Base-by-base conservation (phyloP, 441 rosid species). In the Melianthus villosus region DNA sequence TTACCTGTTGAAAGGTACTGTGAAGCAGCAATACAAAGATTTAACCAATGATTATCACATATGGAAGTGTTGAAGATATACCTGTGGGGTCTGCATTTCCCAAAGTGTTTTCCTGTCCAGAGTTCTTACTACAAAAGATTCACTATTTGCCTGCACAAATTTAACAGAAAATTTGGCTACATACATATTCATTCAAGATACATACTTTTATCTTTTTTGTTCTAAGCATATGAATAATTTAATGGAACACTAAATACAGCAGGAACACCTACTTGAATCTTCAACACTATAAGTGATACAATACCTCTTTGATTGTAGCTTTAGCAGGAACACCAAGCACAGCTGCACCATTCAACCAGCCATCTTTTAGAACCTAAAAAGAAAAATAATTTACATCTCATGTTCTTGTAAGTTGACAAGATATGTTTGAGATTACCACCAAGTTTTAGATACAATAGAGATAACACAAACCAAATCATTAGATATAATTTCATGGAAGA, bases 51-150 rank as follows among this genome's bases (percentile, higher is more conserved):
- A 26, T 2, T 11, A 10, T 30, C 15, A 30, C 10, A 30, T 30
- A 16, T 30, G 6, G 3, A 3, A 9, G 0, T 28, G 9, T n/a
- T 9, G 32, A 9, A 28, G 3, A 16, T 25, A 15, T 58, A 82
- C 97, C 93, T 87, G 94, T 32, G 93, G 97, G 25, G 97, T 82
- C 57, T 87, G 97, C 93, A 87, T 87, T 53, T 87, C 94, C 97
- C 94, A 82, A 34, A 82, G 86, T 7, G 80, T 87, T 61, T 70
- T 87, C 13, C 94, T 71, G 54, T 86, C 89, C 18, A 86, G 74
- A 40, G 97, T 86, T 69, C 51, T 75, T 36, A 73, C 85, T 15
- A 86, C 93, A 38, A 79, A 79, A 9, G 81, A 75, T 42, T 79
- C 71, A 20, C 67, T 53, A 38, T 71, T 73, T 30, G 82, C 94